Base-by-base conservation (phyloP, 768 basidiomycete species). In the Fibroporia radiculosa region DNA sequence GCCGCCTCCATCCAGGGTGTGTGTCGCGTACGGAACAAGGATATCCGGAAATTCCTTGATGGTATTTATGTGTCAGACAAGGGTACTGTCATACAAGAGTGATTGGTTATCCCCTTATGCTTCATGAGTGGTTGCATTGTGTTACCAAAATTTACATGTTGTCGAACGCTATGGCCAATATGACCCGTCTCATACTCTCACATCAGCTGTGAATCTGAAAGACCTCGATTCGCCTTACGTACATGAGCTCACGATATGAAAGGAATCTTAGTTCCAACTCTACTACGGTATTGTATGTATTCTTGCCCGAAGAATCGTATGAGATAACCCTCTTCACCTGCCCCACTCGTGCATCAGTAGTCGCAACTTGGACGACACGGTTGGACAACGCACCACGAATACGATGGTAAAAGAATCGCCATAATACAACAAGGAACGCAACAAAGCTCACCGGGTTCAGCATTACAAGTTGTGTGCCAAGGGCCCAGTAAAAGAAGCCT, bases 41-140 rank as follows among this genome's bases (percentile, higher is more conserved):
- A 95, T 76, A 97, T 98, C 70, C 91, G 95, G 60, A 96, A 97
- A 76, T 96, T 97, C 77, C 74, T 96, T 65, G 90, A 93, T 63
- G 87, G 90, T 65, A 79, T 93, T 70, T 92, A 92, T 57, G 89
- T 92, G 49, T 92, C 90, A 28, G 84, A 85, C 59, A 83, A 78
- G 71, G 77, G 78, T 48, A 82, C 82, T 12, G 71, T 86, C 48
- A 56, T 69, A 39, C 49, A 63, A 47, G 78, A 77, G 40, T 63
- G 55, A 62, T 35, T 46, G 41, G 44, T 40, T n/a, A n/a, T 26
- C 22, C 7, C 41, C 29, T 32, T 32, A 6, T 22, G 19, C 20
- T 18, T 29, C n/a, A 42, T 16, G 27, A 29, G 41, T 42, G 41
- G 42, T 37, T 33, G 47, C 37, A 18, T 49, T 48, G 49, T 40